Evolutionary conservation across 1,284 basidiomycete genomes (phyloP).

Genomic region (Coriolopsis trogii): DNA sequence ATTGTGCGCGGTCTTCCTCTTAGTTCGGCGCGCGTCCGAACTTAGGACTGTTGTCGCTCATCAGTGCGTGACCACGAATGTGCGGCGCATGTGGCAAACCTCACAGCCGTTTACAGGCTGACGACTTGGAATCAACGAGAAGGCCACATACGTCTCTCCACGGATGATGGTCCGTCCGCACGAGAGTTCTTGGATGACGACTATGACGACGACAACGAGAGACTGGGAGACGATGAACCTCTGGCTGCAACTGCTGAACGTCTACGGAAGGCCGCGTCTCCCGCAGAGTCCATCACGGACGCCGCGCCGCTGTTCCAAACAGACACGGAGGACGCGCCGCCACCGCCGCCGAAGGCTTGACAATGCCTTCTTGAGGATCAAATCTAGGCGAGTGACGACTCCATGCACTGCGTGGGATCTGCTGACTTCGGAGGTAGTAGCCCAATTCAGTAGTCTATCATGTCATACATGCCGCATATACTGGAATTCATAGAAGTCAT

Average conservation of each 20-base stretch:
- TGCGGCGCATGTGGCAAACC: conserved; percentile 33
- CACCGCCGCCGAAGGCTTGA: conserved; percentile 17
- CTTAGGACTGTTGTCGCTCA: conserved; percentile 66
- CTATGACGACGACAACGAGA: conserved; percentile 50
- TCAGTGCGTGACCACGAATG: conserved; percentile 60
- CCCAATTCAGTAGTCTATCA: not conserved
- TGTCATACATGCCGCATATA: not conserved
- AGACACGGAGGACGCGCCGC: conserved; percentile 15
- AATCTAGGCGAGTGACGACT: conserved; percentile 1
- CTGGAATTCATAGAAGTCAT: conserved; percentile 1
- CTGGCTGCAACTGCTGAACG: conserved; percentile 26
- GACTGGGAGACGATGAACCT: conserved; percentile 32
- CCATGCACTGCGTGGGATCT: not conserved
- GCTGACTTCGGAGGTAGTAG: conserved; percentile 8
- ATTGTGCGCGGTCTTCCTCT: conserved; percentile 59
- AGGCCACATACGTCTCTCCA: conserved; percentile 67
- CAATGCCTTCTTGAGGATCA: not conserved
- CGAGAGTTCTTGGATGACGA: conserved; percentile 66
- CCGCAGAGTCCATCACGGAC: conserved; percentile 2
- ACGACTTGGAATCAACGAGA: conserved; percentile 57
- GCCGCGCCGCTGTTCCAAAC: conserved; percentile 12
- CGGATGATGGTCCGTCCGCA: conserved; percentile 72
- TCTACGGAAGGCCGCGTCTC: conserved; percentile 8
- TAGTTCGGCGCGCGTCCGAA: conserved; percentile 65
- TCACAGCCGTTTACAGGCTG: conserved; percentile 43